Evolutionary conservation across 495 filamentous ascomycete genomes (phyloP).

Genomic region (Bacidia gigantensis): DNA sequence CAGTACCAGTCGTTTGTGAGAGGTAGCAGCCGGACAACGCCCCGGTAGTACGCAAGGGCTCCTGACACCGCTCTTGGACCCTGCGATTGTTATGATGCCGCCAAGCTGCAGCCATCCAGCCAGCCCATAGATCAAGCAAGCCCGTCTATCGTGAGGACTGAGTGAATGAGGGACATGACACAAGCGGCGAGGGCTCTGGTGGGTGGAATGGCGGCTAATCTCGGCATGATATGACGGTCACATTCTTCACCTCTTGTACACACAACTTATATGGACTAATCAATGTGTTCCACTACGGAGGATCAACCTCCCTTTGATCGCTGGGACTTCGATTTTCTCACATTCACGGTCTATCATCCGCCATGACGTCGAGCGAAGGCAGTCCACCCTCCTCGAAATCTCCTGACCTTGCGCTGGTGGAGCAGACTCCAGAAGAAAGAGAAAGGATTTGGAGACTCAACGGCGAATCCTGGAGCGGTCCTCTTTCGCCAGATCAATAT

Average conservation of each 20-base stretch:
- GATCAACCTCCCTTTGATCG: not conserved
- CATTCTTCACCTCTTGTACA: not conserved
- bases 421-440: slow-evolving; percentile 54
- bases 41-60: no score
- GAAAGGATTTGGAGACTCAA: slow-evolving; percentile 51
- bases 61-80: no score
- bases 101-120: not conserved
- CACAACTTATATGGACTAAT: not conserved
- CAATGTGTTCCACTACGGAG: not conserved
- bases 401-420: slow-evolving; percentile 48
- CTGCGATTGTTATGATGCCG: not conserved
- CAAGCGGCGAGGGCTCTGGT: no score
- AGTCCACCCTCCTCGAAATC: slow-evolving; percentile 44
- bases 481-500: slow-evolving; percentile 53
- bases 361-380: not conserved
- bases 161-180: no score
- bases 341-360: not conserved
- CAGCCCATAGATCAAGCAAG: no score
- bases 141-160: no score
- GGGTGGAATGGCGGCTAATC: not conserved
- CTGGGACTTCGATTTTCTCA: not conserved
- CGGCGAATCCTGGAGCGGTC: slow-evolving; percentile 56
- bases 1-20: no score
- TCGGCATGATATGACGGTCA: not conserved
- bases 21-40: no score